Percentiles rank a stretch among this genome's conserved stretches.
Evolutionary conservation across 352 stramenopile genomes (phyloP).

Genomic region (Thalassiosira ordinaria): DNA sequence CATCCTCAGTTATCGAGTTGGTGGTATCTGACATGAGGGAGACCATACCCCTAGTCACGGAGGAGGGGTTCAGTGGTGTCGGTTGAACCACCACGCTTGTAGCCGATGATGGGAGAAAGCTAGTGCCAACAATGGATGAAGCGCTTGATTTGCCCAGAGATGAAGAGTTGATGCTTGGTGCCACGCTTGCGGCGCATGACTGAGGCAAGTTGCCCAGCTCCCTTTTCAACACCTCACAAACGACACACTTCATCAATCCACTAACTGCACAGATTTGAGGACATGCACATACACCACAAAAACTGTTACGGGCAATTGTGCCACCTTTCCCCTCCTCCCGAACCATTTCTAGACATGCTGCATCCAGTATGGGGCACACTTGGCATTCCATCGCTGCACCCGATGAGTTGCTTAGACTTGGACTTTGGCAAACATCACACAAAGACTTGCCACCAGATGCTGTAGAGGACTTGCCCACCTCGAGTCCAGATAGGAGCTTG

Average conservation of each 20-base stretch:
- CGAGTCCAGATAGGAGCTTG: background rate
- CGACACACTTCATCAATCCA: slow-evolving; percentile 23
- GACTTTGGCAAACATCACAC: background rate
- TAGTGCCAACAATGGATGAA: too few relatives aligned
- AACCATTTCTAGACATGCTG: slow-evolving; percentile 26
- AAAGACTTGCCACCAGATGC: background rate
- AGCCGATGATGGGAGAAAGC: too few relatives aligned
- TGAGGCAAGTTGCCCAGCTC: slow-evolving; percentile 3
- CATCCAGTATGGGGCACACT: slow-evolving; percentile 26
- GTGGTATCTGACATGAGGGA: too few relatives aligned
- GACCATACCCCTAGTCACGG: too few relatives aligned
- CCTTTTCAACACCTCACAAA: slow-evolving; percentile 19
- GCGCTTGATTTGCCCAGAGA: too few relatives aligned
- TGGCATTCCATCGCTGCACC: slow-evolving; percentile 23
- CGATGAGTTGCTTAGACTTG: background rate
- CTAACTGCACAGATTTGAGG: slow-evolving; percentile 6
- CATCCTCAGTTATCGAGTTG: too few relatives aligned
- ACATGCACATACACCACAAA: slow-evolving; percentile 21
- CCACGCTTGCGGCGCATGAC: background rate
- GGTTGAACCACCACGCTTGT: too few relatives aligned
- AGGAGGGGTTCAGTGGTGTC: too few relatives aligned
- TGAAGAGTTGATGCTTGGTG: too few relatives aligned
- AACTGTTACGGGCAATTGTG: background rate
- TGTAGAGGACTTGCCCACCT: too few relatives aligned
- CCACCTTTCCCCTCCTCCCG: slow-evolving; percentile 23